phyloP scores from a whole-genome alignment of 208 protist genomes.

The Leishmania aethiopica region DNA sequence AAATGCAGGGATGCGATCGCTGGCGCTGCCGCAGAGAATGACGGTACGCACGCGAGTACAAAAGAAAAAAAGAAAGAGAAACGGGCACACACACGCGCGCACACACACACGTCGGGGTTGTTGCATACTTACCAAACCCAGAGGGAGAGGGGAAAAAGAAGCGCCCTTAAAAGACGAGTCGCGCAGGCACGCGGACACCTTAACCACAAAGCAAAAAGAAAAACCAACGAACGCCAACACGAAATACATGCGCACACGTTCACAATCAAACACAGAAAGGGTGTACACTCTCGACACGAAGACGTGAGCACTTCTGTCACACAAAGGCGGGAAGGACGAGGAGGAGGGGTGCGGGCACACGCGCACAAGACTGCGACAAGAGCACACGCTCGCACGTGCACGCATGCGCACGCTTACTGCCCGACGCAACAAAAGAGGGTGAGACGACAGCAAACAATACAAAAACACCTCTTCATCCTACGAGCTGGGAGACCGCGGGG shows the following conservation, averaged over 20 bases:
- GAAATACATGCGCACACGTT: background rate
- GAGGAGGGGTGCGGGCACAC: background rate
- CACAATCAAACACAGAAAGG: constrained; percentile 2
- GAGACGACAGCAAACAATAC: background rate
- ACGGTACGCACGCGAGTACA: background rate
- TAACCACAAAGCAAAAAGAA: background rate
- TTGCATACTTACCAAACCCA: background rate
- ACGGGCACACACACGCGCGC: background rate
- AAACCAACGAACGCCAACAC: background rate
- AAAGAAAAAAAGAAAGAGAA: background rate
- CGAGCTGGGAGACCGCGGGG: background rate
- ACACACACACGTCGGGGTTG: background rate
- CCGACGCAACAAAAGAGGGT: background rate
- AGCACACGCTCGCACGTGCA: background rate
- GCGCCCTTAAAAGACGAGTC: background rate
- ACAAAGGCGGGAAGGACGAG: background rate
- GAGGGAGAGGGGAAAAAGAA: background rate
- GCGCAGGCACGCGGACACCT: background rate
- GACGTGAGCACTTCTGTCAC: background rate
- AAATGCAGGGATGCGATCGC: background rate
- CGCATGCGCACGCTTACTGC: constrained; percentile 3
- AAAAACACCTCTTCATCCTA: background rate
- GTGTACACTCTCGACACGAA: background rate
- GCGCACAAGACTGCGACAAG: background rate
- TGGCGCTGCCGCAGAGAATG: background rate